phyloP scores from a whole-genome alignment of 768 basidiomycete genomes.

The Clitopilus passeckerianus region DNA sequence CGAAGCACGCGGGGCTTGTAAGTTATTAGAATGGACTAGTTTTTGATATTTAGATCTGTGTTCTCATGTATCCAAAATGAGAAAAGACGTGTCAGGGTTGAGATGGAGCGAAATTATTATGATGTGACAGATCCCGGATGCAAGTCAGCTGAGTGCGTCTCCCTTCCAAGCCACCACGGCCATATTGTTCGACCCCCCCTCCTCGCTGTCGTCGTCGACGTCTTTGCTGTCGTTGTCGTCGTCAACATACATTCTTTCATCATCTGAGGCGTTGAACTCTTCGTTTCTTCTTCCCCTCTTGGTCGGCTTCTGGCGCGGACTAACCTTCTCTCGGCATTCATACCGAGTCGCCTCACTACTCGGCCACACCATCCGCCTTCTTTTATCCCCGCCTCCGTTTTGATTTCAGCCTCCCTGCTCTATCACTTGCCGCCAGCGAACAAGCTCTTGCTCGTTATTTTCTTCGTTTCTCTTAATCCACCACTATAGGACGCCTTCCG shows the following conservation, averaged over 20 bases:
- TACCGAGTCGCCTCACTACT: conserved; percentile 1
- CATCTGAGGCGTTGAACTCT: background rate
- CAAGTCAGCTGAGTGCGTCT: conserved; percentile 16
- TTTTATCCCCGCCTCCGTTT: conserved; percentile 2
- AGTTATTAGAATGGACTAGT: conserved; percentile 4
- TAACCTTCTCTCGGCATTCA: conserved; percentile 8
- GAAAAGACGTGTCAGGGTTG: conserved; percentile 9
- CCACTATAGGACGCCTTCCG: conserved; percentile 3
- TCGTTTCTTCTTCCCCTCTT: background rate
- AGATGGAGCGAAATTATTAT: conserved; percentile 9
- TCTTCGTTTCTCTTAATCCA: conserved; percentile 7
- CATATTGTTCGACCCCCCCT: conserved; percentile 5
- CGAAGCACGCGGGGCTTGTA: conserved; percentile 1
- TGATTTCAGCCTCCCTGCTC: conserved; percentile 6
- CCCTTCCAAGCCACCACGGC: conserved; percentile 8
- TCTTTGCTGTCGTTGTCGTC: background rate
- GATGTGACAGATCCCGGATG: conserved; percentile 19
- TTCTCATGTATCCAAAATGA: conserved; percentile 10
- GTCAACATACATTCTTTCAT: background rate
- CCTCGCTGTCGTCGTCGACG: conserved; percentile 6
- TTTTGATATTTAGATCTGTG: background rate
- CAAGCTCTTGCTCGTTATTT: conserved; percentile 5
- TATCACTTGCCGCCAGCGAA: conserved; percentile 12
- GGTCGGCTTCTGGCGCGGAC: conserved; percentile 1
- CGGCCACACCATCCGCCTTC: conserved; percentile 2